Base-by-base conservation (phyloP, 2,329 filamentous ascomycete genomes). In the Ceratocystis papillata region DNA sequence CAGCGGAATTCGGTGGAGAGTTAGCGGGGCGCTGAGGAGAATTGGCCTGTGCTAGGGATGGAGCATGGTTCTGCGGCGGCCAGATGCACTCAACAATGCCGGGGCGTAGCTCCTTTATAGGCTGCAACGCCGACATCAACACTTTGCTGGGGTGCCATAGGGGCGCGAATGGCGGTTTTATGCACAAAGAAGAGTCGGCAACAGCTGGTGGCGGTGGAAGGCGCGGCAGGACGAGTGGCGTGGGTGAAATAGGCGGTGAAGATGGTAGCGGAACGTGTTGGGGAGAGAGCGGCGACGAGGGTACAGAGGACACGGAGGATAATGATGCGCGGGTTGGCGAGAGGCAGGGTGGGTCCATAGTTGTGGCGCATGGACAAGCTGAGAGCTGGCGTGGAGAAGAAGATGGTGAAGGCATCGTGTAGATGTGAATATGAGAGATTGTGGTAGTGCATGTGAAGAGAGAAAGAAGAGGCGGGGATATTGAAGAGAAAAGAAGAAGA, bases 71-170 rank as follows among this genome's bases (percentile, higher is more conserved):
- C 10, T 17, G 22, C 5, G 53, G 53, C 17, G 53, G 53, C 53
- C 53, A 57, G 5, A 20, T 28, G 22, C 63, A 64, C 50, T 64
- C 63, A 12, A 64, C 33, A 12, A 64, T 22, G 48, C 50, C 48
- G 10, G 33, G 48, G 3, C 48, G 48, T 15, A 64, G 63, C 12
- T 28, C 22, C 7, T 46, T 46, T 17, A 57, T 15, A 15, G 63
- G 63, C 33, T 28, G 33, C 12, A 64, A 22, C 2, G 48, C 28
- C 2, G 48, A 41, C 5, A 64, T 30, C 63, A 28, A 3, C 25
- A 64, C 33, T 12, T 22, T 46, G 10, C 1, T n/a, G 10, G 63
- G 63, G n/a, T 64, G 63, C 63, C 63, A 64, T 12, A 55, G 25
- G 37, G 37, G 48, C 7, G 48, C 37, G 8, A 57, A 20, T 3